phyloP scores from a whole-genome alignment of 148 eudicot genomes.

The Linanthus parryae region DNA sequence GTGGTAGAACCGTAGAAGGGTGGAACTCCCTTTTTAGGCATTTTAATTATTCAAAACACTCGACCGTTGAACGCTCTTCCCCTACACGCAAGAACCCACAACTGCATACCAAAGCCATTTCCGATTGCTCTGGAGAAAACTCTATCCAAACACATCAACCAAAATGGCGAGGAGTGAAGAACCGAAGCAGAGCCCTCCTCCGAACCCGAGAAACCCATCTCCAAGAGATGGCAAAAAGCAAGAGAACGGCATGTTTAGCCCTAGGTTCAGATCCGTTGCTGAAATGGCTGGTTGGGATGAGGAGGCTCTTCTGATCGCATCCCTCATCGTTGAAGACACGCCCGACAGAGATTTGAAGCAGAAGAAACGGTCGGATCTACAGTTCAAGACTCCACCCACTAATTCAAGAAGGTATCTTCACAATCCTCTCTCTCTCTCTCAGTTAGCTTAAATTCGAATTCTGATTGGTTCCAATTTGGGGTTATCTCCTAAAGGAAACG shows the following conservation, averaged over 20 bases:
- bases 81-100: no score
- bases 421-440: background rate
- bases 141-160: no score
- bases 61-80: no score
- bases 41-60: no score
- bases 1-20: no score
- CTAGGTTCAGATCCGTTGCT: constrained; percentile 74
- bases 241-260: constrained; percentile 38
- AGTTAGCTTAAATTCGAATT: background rate
- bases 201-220: background rate
- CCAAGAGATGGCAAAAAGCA: constrained; percentile 5
- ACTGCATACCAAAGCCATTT: no score
- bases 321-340: constrained; percentile 71
- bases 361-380: constrained; percentile 40
- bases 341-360: constrained; percentile 49
- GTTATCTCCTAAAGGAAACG: constrained; percentile 36
- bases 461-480: background rate
- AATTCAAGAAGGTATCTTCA: constrained; percentile 50
- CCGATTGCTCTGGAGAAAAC: no score
- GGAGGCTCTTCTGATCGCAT: constrained; percentile 65
- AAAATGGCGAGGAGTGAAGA: constrained; percentile 16
- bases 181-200: constrained; percentile 6
- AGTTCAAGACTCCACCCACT: constrained; percentile 50
- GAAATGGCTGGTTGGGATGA: constrained; percentile 98
- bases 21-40: no score